phyloP scores from a whole-genome alignment of 2,329 filamentous ascomycete genomes.

The Aureobasidium zeae region DNA sequence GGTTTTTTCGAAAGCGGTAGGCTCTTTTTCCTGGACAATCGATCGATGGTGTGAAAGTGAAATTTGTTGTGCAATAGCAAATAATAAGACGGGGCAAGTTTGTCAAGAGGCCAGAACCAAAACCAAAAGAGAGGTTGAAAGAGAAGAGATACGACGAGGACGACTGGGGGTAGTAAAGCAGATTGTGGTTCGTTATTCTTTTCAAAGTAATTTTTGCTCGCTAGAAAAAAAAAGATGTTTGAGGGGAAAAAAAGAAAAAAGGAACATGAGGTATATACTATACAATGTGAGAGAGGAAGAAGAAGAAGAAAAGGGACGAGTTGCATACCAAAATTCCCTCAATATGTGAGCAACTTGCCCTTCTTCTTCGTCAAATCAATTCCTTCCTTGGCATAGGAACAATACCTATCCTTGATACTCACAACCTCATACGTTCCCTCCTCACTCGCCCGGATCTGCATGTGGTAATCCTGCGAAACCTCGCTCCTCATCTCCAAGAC shows the following conservation, averaged over 20 bases:
- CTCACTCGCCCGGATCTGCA: constrained; percentile 75
- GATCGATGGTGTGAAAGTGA: too few species aligned
- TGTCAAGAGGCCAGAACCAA: too few species aligned
- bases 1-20: too few species aligned
- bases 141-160: too few species aligned
- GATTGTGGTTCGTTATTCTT: constrained; percentile 6
- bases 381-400: constrained; percentile 71
- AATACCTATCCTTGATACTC: constrained; percentile 87
- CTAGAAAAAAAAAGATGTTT: neutral
- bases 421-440: constrained; percentile 98
- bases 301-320: neutral
- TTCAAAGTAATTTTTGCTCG: neutral
- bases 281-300: constrained; percentile 4
- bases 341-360: constrained; percentile 29
- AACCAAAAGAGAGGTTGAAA: too few species aligned
- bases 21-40: too few species aligned
- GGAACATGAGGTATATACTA: constrained; percentile 3
- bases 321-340: constrained; percentile 15
- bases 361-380: constrained; percentile 31
- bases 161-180: too few species aligned
- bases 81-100: too few species aligned
- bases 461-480: constrained; percentile 68
- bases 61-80: too few species aligned
- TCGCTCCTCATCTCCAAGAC: constrained; percentile 89
- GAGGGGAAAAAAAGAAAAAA: too few species aligned